Evolutionary conservation across 1,139 yeast species (phyloP), one percentile per base, ranked within the genome.

Genomic region (Wickerhamiella infanticola): DNA sequence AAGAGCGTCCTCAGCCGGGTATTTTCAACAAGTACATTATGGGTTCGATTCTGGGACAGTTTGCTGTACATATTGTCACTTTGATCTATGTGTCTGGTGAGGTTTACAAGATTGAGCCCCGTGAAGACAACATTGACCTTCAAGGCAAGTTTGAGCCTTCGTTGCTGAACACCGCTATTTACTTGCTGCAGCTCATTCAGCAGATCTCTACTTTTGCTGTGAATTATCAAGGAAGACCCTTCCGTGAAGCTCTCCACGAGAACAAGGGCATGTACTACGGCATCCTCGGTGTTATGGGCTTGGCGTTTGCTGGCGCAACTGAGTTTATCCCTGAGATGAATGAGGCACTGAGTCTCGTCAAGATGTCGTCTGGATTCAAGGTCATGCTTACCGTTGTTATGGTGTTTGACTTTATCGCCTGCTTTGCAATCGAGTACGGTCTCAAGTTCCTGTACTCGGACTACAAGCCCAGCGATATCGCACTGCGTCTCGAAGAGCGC

Each of bases 231-330:
- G 99, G 99, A 44, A 78, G 82, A 55, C 99, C 99, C 46, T 93
- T 93, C 70, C 81, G 94, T 63, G 95, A 93, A 67, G 78, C 86
- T 51, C 81, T 90, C 57, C 72, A 72, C 48, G 94, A 81, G 64
- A 90, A 90, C 68, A 84, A 80, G 67, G 97, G 97, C 53, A 90
- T 90, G 98, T 90, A 81, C 67, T 90, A 84, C 59, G 98, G 99
- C 29, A 72, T 90, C 50, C 63, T 90, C 42, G 95, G 95, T 54
- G 97, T 90, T 56, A 83, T 94, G 36, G 85, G 74, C 39, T 73
- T 90, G 57, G 94, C 97, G 1, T 65, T 90, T 51, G 75, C 94
- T 18, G 95, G 98, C 26, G 79, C 97, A 6, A 86, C 97, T 29
- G 99, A 93, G 63, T 82, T 90, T 59, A 63, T 88, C 57, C 98